Percentiles rank a stretch among this genome's conserved stretches.
Evolutionary conservation across 768 basidiomycete genomes (phyloP).

Genomic region (Boletales sp.): DNA sequence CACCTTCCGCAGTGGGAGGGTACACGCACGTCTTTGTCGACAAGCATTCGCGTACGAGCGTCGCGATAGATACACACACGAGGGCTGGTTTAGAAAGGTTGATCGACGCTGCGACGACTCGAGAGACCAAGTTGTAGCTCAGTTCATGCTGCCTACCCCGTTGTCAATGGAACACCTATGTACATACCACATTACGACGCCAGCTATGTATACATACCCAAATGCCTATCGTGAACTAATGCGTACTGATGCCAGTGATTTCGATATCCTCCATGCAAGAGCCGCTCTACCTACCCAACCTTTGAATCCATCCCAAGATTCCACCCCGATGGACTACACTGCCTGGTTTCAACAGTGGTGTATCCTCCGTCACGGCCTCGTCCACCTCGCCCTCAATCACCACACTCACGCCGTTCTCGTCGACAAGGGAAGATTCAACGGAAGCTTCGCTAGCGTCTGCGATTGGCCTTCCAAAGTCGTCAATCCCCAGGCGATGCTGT

Average conservation of each 20-base stretch:
- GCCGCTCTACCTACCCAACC: constrained; percentile 12
- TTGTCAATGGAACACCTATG: no score
- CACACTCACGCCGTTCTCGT: constrained; percentile 13
- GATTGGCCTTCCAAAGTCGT: constrained; percentile 81
- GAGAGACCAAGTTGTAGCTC: background rate
- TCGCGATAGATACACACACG: constrained; percentile 39
- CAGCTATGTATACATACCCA: no score
- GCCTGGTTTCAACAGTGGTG: constrained; percentile 22
- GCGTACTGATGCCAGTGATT: no score
- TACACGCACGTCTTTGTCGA: constrained; percentile 88
- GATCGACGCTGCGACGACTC: background rate
- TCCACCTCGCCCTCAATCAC: constrained; percentile 18
- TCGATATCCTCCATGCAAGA: no score
- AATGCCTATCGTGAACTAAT: no score
- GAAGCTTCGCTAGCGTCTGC: background rate
- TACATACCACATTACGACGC: no score
- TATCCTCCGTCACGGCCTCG: constrained; percentile 12
- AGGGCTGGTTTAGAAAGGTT: constrained; percentile 42
- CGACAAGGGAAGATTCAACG: background rate
- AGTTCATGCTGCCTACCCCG: no score
- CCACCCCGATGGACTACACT: constrained; percentile 18
- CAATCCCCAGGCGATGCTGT: constrained; percentile 69
- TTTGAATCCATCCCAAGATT: constrained; percentile 21
- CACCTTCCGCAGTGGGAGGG: constrained; percentile 43
- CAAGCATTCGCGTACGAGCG: constrained; percentile 53